Base-by-base conservation (phyloP, 495 filamentous ascomycete genomes). In the Hypomontagnella submonticulosa region DNA sequence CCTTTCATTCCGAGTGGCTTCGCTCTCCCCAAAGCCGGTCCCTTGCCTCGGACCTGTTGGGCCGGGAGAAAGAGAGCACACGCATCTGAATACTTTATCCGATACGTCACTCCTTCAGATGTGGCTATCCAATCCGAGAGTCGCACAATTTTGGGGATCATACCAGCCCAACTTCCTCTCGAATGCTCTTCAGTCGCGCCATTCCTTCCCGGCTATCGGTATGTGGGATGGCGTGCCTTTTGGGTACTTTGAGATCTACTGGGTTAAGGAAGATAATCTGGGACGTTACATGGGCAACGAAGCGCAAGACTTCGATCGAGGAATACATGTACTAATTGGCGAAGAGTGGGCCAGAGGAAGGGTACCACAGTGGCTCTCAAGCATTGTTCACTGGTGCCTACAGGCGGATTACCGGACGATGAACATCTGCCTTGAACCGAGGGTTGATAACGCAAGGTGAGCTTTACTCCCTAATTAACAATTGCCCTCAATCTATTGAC, bases 171-270 rank as follows among this genome's bases (percentile, higher is more conserved):
- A 71, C 6, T 93, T 97, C 65, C 81, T 99, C 4, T 73, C 82
- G 1, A 75, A 77, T 12, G 88, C 84, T 12, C 75, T 98, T 38
- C 82, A 81, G 9, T 84, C 80, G 27, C 81, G 80, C 8, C 90
- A 97, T 75, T 92, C 86, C 48, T 97, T 97, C 78, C 96, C 95
- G 0, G 91, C 88, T 1, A 94, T 99, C 65, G 95, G 92, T 30
- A 88, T 90, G 79, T 99, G 93, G 93, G 92, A 96, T 52, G 93
- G 92, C 2, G 90, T 93, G 58, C 95, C 95, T 0, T 99, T 98
- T 76, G 95, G 95, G 0, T 99, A 96, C 69, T 97, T 99, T 71
- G 96, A 99, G 79, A 85, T 99, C 37, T 99, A 99, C 78, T 99
- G 96, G 96, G 93, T 95, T 1, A 97, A 97, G 67, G 95, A 99